A percentile compares a stretch with the other conserved stretches of the same genome.
Conservation (phyloP, 345 rosid genomes). For the Atalantia buxifolia region DNA sequence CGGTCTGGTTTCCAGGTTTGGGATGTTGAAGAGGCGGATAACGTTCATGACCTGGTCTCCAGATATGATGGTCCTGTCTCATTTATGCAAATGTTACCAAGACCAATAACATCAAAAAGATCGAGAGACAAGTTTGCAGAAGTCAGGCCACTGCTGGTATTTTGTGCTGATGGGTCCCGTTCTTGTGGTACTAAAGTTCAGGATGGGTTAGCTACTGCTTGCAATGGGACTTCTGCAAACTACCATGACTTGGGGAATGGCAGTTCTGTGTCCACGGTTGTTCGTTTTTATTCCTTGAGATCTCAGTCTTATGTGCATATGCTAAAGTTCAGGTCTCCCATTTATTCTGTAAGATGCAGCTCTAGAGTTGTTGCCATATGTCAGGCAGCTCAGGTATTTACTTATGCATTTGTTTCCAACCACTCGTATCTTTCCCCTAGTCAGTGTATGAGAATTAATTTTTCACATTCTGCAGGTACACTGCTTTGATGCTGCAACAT, state of each 20-base stretch:
- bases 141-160: conserved; percentile 70
- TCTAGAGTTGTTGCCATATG: conserved; percentile 83
- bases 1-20: conserved; percentile 91
- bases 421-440: neutral
- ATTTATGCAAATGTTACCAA: conserved; percentile 80
- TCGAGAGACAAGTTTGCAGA: conserved; percentile 48
- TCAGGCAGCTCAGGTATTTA: conserved; percentile 70
- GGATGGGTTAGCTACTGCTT: conserved; percentile 36
- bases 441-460: conserved; percentile 9
- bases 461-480: conserved; percentile 61
- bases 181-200: conserved; percentile 37
- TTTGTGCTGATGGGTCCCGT: conserved; percentile 54
- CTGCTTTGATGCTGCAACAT: conserved; percentile 66
- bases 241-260: conserved; percentile 41
- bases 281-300: conserved; percentile 72
- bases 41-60: conserved; percentile 72
- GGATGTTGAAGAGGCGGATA: conserved; percentile 92
- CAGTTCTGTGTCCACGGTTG: conserved; percentile 43
- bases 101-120: conserved; percentile 38
- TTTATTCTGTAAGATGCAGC: conserved; percentile 87
- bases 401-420: neutral
- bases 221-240: conserved; percentile 34
- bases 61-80: conserved; percentile 76
- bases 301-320: conserved; percentile 73
- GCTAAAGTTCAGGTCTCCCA: conserved; percentile 67